A percentile compares a stretch with the other conserved stretches of the same genome.
phyloP scores from a whole-genome alignment of 495 filamentous ascomycete genomes.

The Penicillium taxi region DNA sequence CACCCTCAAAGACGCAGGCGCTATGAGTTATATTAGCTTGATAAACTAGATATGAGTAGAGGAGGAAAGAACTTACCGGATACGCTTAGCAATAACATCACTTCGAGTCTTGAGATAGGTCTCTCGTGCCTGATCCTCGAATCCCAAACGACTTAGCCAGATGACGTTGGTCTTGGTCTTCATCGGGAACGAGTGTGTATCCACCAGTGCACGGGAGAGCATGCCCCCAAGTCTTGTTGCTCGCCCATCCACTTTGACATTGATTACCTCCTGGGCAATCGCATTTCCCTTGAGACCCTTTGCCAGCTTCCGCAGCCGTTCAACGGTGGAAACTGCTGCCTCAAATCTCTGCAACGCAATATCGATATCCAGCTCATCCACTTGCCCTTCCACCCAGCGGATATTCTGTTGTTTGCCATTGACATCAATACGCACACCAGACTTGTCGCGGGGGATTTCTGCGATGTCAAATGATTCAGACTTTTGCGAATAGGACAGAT shows the following conservation, averaged over 20 bases:
- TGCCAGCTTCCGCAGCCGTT: constrained; percentile 71
- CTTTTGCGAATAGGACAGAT: constrained; percentile 23
- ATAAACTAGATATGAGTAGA: not conserved
- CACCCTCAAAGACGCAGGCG: constrained; percentile 88
- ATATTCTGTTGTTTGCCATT: constrained; percentile 94
- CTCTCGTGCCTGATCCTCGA: constrained; percentile 80
- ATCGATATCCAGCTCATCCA: constrained; percentile 93
- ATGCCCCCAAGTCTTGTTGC: constrained; percentile 68
- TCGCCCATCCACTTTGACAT: constrained; percentile 79
- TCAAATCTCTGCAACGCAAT: constrained; percentile 91
- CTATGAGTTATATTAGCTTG: constrained; percentile 40
- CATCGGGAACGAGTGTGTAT: constrained; percentile 59
- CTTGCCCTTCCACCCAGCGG: constrained; percentile 87
- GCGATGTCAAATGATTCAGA: constrained; percentile 54
- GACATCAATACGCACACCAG: constrained; percentile 80
- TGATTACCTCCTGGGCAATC: constrained; percentile 81
- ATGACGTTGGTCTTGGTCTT: constrained; percentile 66
- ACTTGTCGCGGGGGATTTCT: constrained; percentile 60
- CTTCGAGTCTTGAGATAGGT: constrained; percentile 74
- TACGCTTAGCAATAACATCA: constrained; percentile 67
- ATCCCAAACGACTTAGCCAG: constrained; percentile 80
- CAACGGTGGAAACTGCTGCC: constrained; percentile 68
- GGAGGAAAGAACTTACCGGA: constrained; percentile 58
- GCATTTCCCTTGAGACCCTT: constrained; percentile 73
- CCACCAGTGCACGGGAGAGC: constrained; percentile 64